Base-by-base conservation (phyloP, 2,329 filamentous ascomycete species). In the Penicillium sp. region DNA sequence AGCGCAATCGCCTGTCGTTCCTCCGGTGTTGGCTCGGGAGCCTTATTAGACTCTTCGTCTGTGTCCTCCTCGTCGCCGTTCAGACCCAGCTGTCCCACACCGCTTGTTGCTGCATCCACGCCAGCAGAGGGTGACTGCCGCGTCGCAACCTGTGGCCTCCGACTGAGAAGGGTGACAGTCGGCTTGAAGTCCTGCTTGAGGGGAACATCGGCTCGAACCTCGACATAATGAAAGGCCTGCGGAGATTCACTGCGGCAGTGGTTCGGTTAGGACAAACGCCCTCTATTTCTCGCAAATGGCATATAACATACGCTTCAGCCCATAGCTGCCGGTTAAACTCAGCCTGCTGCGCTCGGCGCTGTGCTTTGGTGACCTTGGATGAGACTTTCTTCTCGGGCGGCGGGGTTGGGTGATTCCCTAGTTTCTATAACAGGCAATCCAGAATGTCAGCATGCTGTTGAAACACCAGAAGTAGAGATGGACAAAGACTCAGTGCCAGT, bases 271-370 rank as follows among this genome's bases (percentile, higher is more conserved):
- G 14, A 8, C 27, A 23, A 35, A 20, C n/a, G 30, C 36, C 4
- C 16, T 25, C 30, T n/a, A 10, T 29, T 27, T 25, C 13, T 15
- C 17, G 11, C 11, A 30, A 18, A 18, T 17, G 7, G 4, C 14
- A n/a, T 13, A 20, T 17, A 11, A 51, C 55, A 16, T 80, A 93
- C 84, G 90, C 91, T 59, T 88, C 83, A 59, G 93, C 81, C 91
- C 91, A 96, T 40, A 96, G 70, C 64, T 86, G 85, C 57, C 83
- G 81, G 63, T 96, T 94, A 37, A 83, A 78, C 63, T 95, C 88
- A 18, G 79, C 80, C 63, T 97, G 91, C 61, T 84, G 79, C 9
- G 86, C 87, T 47, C 86, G 75, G 28, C 84, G 81, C 67, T 96
- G 85, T 3, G 86, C 81, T 59, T 86, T 89, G 50, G 80, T 82